Base-by-base conservation (phyloP, 345 rosid species). In the Lumnitzera racemosa region DNA sequence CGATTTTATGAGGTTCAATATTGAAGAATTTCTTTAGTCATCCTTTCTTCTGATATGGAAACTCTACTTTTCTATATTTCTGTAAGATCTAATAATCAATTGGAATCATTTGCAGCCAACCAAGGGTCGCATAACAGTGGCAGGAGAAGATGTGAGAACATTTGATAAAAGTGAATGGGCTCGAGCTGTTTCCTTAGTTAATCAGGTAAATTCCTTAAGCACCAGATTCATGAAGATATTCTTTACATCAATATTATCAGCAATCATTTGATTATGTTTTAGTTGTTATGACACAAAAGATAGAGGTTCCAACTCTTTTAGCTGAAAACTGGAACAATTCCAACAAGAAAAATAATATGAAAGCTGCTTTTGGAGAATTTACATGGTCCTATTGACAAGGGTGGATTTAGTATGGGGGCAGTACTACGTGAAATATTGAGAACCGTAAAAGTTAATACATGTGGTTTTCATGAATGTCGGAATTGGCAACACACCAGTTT, bases 81-180 rank as follows among this genome's bases (percentile, higher is more conserved):
- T 58, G 49, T 14, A 49, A 68, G 8, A 50, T 70, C 41, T 47
- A 43, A 23, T 27, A 56, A 74, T 79, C 57, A 60, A 57, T 23
- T 68, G 58, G 31, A 52, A 61, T 11, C 70, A 66, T 49, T 63
- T 58, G 72, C 83, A 92, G 98, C 98, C 98, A 65, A 83, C 85
- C 59, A 75, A 70, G 69, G 98, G 98, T 65, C 87, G 77, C 24
- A 85, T 92, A 69, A 92, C 91, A 29, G 86, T 89, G 65, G 84
- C 80, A 11, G 91, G 91, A 68, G 96, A 92, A 74, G 98, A 92
- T 85, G 81, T 89, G 57, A 84, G 98, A 52, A 74, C 85, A 46
- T 92, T 89, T 80, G 96, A 87, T 72, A 92, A 89, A 79, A 85
- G 82, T 61, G 96, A 92, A 71, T 89, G 96, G 98, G 96, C 96